Evolutionary conservation across 495 filamentous ascomycete species (phyloP).

Genomic region (Bacidia gigantensis): DNA sequence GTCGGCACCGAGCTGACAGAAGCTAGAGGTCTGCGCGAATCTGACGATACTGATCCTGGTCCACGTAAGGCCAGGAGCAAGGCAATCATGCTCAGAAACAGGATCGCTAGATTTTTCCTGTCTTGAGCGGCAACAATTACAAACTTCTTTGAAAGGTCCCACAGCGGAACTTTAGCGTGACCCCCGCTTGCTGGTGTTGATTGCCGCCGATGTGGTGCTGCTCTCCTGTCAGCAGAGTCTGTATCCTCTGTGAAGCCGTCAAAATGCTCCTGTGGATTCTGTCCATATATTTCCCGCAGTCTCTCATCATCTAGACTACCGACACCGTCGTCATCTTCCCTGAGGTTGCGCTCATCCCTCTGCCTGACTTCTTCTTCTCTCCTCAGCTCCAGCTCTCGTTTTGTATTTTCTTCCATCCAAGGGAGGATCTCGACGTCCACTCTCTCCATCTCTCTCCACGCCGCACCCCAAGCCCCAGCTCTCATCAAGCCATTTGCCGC

Average conservation of each 20-base stretch:
- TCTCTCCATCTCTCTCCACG: slow-evolving; percentile 94
- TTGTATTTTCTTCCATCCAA: slow-evolving; percentile 43
- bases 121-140: slow-evolving; percentile 53
- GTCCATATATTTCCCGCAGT: slow-evolving; percentile 40
- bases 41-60: background rate
- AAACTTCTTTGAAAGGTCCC: slow-evolving; percentile 53
- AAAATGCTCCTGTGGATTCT: slow-evolving; percentile 20
- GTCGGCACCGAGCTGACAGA: background rate
- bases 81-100: slow-evolving; percentile 45
- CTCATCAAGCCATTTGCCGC: slow-evolving; percentile 90
- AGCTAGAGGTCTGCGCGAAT: background rate
- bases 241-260: slow-evolving; percentile 25
- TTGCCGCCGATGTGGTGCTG: slow-evolving; percentile 34
- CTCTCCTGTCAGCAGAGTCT: slow-evolving; percentile 38
- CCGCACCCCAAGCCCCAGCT: slow-evolving; percentile 80
- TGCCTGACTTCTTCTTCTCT: slow-evolving; percentile 30
- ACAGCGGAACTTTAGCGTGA: slow-evolving; percentile 24
- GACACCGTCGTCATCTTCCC: slow-evolving; percentile 44
- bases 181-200: background rate
- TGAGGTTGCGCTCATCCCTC: slow-evolving; percentile 11
- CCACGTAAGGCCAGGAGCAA: slow-evolving; percentile 35
- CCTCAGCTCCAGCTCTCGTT: slow-evolving; percentile 31
- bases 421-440: slow-evolving; percentile 86
- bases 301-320: slow-evolving; percentile 33
- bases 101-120: slow-evolving; percentile 55